phyloP scores from a whole-genome alignment of 352 stramenopile genomes.

The Phytophthora ramorum region DNA sequence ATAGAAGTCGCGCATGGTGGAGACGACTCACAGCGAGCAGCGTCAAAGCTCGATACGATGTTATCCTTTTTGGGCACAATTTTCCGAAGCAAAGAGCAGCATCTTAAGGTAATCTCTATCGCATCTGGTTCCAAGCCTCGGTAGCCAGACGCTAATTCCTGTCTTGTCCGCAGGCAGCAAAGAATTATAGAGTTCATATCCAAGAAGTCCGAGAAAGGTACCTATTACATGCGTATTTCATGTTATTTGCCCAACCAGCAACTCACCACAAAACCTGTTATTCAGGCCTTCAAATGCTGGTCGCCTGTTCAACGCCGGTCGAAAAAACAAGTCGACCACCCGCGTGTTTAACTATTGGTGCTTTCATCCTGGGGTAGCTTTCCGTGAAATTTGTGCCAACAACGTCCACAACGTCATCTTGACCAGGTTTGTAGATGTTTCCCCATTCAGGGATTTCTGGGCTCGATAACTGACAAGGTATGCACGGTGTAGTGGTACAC shows the following conservation, averaged over 20 bases:
- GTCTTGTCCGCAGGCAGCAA: slow-evolving; percentile 49
- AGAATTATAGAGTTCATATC: slow-evolving; percentile 90
- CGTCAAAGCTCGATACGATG: slow-evolving; percentile 83
- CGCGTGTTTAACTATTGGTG: slow-evolving; percentile 99
- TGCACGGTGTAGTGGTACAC: slow-evolving; percentile 89
- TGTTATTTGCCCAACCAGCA: background rate
- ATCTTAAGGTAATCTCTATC: slow-evolving; percentile 53
- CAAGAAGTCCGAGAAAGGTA: slow-evolving; percentile 88
- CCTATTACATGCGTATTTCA: slow-evolving; percentile 33
- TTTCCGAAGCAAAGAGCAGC: slow-evolving; percentile 85
- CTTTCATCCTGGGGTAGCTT: slow-evolving; percentile 96
- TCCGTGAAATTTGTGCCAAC: slow-evolving; percentile 94
- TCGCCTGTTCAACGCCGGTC: slow-evolving; percentile 55
- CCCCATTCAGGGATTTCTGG: background rate
- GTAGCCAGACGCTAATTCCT: slow-evolving; percentile 4
- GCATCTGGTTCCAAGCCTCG: background rate
- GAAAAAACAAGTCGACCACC: slow-evolving; percentile 64
- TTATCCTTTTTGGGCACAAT: slow-evolving; percentile 89
- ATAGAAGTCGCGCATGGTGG: slow-evolving; percentile 83
- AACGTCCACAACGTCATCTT: slow-evolving; percentile 91
- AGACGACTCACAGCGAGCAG: slow-evolving; percentile 64
- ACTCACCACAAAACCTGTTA: slow-evolving; percentile 14
- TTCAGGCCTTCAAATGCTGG: slow-evolving; percentile 45
- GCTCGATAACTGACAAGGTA: slow-evolving; percentile 7
- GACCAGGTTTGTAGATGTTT: slow-evolving; percentile 59